Base-by-base conservation (phyloP, 306 rosid species). In the Castanea sativa region DNA sequence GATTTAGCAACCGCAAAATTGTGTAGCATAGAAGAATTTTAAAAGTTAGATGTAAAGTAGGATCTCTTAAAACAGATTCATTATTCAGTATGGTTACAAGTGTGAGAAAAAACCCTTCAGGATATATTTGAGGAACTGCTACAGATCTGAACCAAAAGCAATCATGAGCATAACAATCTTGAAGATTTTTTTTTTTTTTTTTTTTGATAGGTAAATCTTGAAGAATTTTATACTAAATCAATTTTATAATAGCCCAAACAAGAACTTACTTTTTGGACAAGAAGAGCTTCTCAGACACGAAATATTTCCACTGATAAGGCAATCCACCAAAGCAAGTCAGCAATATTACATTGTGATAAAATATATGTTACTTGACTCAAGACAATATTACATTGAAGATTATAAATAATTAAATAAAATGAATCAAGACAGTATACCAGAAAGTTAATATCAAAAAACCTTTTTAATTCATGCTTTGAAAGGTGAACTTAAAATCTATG, bases 211-310 rank as follows among this genome's bases (percentile, higher is more conserved):
- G 5, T 32, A 32, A 63, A 5, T 30, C n/a, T 1, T 63, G 20
- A 51, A 51, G 21, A 71, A 72, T 6, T 27, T 12, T 27, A 53
- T 6, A 7, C 0, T 12, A 63, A 67, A 43, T 43, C 51, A 43
- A 41, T 41, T 7, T 43, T 43, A 43, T 43, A 7, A 43, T 43
- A 43, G 51, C 51, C 51, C 10, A 43, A 0, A 43, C 0, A 6
- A 10, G 12, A 43, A 77, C 87, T 58, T 73, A 80, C 87, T 27
- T 68, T 12, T 5, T 45, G 43, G 64, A 67, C 80, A 84, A 3
- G 16, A 5, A 38, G 38, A 4, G 63, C 32, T 69, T 76, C 60
- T 15, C 71, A 80, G 74, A 78, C 89, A 87, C 0, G 81, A 27
- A 72, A 60, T 84, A 58, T 14, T 10, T 60, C 79, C 77, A 68